A percentile compares a stretch with the other conserved stretches of the same genome.
These are phyloP conservation scores for Fonsecaea monophora DNA, from an alignment of 2,329 filamentous ascomycete genomes.

Conservation along the genomic window DNA sequence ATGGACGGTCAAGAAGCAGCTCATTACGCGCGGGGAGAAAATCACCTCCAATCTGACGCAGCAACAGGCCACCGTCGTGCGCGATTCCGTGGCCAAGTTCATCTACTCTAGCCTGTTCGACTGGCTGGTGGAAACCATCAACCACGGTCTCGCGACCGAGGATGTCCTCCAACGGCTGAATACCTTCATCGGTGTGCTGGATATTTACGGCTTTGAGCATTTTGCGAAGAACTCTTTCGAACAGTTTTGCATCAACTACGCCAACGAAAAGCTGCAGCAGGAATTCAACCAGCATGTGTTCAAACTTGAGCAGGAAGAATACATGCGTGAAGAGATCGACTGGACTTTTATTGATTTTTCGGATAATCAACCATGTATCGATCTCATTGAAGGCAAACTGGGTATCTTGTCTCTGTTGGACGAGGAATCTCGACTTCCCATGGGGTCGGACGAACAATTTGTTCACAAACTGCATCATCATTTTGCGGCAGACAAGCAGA, in stretches of 20 bases:
- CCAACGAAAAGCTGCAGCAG: conserved; percentile 98
- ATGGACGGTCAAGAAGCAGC: conserved; percentile 99
- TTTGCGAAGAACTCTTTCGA: conserved; percentile 99
- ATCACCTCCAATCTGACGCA: conserved; percentile 95
- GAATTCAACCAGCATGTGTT: conserved; percentile 99
- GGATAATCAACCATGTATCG: conserved; percentile 98
- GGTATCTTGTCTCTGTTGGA: conserved; percentile 91
- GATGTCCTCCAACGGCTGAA: conserved; percentile 80
- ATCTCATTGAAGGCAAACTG: conserved; percentile 95
- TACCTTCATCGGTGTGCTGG: conserved; percentile 95
- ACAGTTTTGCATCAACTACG: conserved; percentile 99
- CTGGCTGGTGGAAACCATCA: conserved; percentile 98
- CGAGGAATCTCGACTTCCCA: conserved; percentile 93
- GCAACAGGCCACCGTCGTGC: conserved; percentile 90
- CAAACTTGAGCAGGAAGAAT: conserved; percentile 98
- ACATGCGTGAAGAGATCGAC: conserved; percentile 93
- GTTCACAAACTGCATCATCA: conserved; percentile 96
- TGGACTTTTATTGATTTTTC: conserved; percentile 99
- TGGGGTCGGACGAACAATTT: conserved; percentile 97
- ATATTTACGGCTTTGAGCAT: conserved; percentile 99
- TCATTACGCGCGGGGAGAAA: conserved; percentile 94
- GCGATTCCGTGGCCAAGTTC: conserved; percentile 97
- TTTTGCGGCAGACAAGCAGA: conserved; percentile 86
- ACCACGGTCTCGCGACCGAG: conserved; percentile 85
- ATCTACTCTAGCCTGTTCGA: conserved; percentile 98